Base-by-base conservation (phyloP, 2,329 filamentous ascomycete species). In the Venturia oleaginea region DNA sequence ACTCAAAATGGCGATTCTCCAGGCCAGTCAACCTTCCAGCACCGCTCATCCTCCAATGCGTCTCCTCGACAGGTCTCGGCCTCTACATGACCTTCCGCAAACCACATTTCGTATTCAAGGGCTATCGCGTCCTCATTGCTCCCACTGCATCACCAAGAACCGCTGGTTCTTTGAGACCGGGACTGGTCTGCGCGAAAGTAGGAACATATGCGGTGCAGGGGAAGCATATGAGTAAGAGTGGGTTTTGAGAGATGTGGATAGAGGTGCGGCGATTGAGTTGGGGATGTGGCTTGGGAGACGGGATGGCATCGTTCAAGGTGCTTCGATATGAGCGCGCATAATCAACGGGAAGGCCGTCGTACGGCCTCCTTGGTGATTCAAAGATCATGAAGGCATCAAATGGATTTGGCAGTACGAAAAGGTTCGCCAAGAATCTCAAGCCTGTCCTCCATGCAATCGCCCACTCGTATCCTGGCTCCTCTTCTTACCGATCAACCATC, bases 251-350 rank as follows among this genome's bases (percentile, higher is more conserved):
- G n/a, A 42, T 40, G 32, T 63, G 22, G 61, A 63, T 38, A 11
- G 19, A 19, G 27, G 43, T 22, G 48, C 61, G 13, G 61, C 61
- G 22, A 57, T 46, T 42, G 38, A 3, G 19, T 22, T 64, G 7
- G 54, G 62, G 4, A n/a, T 59, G 19, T 22, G 48, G 22, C 38
- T 60, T 22, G 54, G 62, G 17, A 40, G 62, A 27, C 60, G 22
- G n/a, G 54, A 64, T 48, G 62, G 62, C 11, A 63, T 57, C 19
- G 32, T 63, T 15, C 48, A 27, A 15, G 61, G 34, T 40, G 10
- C 43, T 27, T 24, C 43, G 6, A 24, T 11, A 22, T n/a, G n/a
- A 22, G 7, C 5, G 22, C 6, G n/a, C 43, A 22, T 19, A n/a
- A 22, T 6, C 19, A 19, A 6, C 19, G 8, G 19, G 43, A 11